A percentile compares a stretch with the other conserved stretches of the same genome.
Evolutionary conservation across 1,284 basidiomycete genomes (phyloP).

Genomic region (Earliella scabrosa): DNA sequence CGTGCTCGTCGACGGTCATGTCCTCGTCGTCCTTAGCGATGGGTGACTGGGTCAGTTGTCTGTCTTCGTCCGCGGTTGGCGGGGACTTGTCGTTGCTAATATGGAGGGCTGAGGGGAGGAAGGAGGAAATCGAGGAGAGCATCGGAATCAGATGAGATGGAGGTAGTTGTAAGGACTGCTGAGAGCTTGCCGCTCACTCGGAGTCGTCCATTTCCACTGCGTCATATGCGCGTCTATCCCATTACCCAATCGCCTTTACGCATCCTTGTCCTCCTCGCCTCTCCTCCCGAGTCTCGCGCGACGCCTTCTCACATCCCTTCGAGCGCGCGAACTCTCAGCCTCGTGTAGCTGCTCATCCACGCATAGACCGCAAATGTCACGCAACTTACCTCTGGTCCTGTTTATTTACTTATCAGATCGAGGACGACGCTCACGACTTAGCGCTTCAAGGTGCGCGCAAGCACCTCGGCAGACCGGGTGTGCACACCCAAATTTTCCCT

Average conservation of each 20-base stretch:
- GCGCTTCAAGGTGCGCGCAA: background rate
- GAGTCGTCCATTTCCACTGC: conserved; percentile 15
- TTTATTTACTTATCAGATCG: too few relatives aligned
- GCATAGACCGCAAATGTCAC: too few relatives aligned
- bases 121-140: conserved; percentile 66
- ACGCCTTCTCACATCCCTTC: background rate
- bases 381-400: too few relatives aligned
- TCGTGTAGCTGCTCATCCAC: too few relatives aligned
- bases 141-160: conserved; percentile 41
- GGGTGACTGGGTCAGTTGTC: conserved; percentile 21
- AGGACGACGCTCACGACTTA: too few relatives aligned
- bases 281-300: background rate
- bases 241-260: conserved; percentile 11
- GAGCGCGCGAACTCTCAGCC: too few relatives aligned
- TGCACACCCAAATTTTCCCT: background rate
- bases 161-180: conserved; percentile 9
- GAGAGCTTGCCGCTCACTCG: conserved; percentile 12
- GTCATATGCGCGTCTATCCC: conserved; percentile 22
- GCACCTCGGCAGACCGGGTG: conserved; percentile 2
- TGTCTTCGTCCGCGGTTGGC: conserved; percentile 31
- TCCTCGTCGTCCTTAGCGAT: conserved; percentile 19
- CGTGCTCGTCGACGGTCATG: conserved; percentile 35
- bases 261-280: background rate
- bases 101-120: conserved; percentile 62
- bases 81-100: conserved; percentile 31